Evolutionary conservation across 2,329 filamentous ascomycete species (phyloP), one percentile per base, ranked within the genome.

Genomic region (Myriangium duriaei): DNA sequence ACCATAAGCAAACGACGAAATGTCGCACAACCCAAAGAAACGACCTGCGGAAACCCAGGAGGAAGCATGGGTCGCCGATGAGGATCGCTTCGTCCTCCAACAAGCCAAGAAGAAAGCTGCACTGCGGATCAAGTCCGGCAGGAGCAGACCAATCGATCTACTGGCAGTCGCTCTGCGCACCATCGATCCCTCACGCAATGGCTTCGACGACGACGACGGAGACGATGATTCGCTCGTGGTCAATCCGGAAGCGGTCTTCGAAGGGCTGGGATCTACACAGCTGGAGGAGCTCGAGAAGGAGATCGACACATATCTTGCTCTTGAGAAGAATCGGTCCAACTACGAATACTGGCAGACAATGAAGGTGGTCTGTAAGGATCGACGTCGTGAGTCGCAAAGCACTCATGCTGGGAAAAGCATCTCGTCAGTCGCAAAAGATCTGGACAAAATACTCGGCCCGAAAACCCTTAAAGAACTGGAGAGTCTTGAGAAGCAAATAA

Each of bases 71-170:
- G 83, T 96, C 13, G 83, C 88, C 37, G 83, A 93, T 51, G 91
- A 98, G 59, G 91, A 98, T 64, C 79, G 81, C 47, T 98, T 98
- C 54, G 91, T 96, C 40, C 67, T 98, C 53, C 87, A 86, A 60
- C 91, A 98, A 62, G 81, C 88, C 32, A 98, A 96, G 69, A 96
- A 92, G 67, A 96, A 95, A 67, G 88, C 91, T 30, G 83, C 87
- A 47, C 92, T 98, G 49, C 80, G 91, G 29, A 86, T 96, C 32
- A 83, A 86, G 49, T 87, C 92, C 59, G 81, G 82, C 9, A 76
- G 92, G 48, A 87, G 88, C 40, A 87, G 85, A 54, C 82, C 88
- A 7, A 88, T 96, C 52, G 91, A 98, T 63, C 87, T 83, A 69
- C 72, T 98, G 32, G 85, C 87, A 1, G 91, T 96, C 52, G 92